These are phyloP conservation scores for Neofusicoccum parvum DNA, from an alignment of 2,329 filamentous ascomycete species.

Conservation along the genomic window DNA sequence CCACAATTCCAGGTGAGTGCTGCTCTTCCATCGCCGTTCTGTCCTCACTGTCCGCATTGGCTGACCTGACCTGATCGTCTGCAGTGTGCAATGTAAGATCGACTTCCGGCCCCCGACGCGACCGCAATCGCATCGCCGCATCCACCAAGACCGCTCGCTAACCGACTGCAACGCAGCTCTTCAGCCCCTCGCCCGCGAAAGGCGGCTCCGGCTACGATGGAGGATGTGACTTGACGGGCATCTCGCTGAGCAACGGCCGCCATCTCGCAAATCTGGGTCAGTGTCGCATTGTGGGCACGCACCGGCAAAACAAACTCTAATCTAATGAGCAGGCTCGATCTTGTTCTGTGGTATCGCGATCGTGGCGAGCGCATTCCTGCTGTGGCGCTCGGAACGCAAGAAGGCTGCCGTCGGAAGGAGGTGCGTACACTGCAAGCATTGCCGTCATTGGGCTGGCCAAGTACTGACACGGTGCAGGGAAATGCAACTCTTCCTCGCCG, in stretches of 20 bases:
- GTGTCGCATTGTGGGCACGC: slow-evolving; percentile 34
- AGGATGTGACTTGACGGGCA: slow-evolving; percentile 76
- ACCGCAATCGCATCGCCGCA: slow-evolving; percentile 4
- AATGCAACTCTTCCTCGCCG: slow-evolving; percentile 90
- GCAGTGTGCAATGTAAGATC: slow-evolving; percentile 52
- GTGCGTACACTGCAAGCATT: slow-evolving; percentile 48
- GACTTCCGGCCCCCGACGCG: neutral
- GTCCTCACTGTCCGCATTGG: slow-evolving; percentile 21
- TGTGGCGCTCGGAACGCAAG: slow-evolving; percentile 84
- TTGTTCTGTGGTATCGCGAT: slow-evolving; percentile 80
- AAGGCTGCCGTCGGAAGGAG: slow-evolving; percentile 90
- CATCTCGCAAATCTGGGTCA: slow-evolving; percentile 81
- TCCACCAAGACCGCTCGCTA: slow-evolving; percentile 28
- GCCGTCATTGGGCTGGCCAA: neutral
- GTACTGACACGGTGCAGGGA: slow-evolving; percentile 62
- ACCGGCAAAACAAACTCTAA: slow-evolving; percentile 16
- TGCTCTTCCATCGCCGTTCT: slow-evolving; percentile 26
- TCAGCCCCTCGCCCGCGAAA: slow-evolving; percentile 59
- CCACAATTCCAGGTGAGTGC: slow-evolving; percentile 44
- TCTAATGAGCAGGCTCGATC: slow-evolving; percentile 71
- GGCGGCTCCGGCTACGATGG: neutral
- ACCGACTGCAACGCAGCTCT: slow-evolving; percentile 57
- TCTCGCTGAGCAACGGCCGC: slow-evolving; percentile 65
- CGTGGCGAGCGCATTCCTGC: slow-evolving; percentile 63
- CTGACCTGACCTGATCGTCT: slow-evolving; percentile 12